Evolutionary conservation across 1,284 basidiomycete species (phyloP).

Genomic region (Xanthoconium separans): DNA sequence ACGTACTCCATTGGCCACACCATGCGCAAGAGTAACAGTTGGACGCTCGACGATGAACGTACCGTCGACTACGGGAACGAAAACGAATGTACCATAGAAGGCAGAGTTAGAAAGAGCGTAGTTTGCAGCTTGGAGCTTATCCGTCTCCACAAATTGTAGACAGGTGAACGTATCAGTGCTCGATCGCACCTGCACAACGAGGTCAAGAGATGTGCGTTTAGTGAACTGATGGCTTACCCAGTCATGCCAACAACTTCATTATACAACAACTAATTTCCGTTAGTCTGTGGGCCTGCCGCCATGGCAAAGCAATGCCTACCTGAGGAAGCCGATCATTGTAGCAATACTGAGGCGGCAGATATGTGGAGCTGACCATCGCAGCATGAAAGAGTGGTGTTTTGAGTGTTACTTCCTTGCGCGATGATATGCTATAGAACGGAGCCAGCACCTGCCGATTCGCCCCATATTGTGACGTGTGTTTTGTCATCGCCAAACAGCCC

Average conservation of each 20-base stretch:
- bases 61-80: constrained; percentile 37
- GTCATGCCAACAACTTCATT: constrained; percentile 11
- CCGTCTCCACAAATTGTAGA: constrained; percentile 22
- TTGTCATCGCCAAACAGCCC: constrained; percentile 28
- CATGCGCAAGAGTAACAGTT: constrained; percentile 23
- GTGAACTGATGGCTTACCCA: constrained; percentile 8
- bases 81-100: constrained; percentile 30
- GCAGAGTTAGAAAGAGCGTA: constrained; percentile 8
- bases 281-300: neutral
- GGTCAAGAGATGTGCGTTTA: no score
- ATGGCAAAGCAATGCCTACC: neutral
- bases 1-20: constrained; percentile 17
- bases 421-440: constrained; percentile 24
- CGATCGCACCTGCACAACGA: constrained; percentile 21
- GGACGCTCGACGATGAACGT: constrained; percentile 35
- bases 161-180: constrained; percentile 27
- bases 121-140: constrained; percentile 22
- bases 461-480: constrained; percentile 31
- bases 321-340: constrained; percentile 24
- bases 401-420: constrained; percentile 19
- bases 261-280: constrained; percentile 20
- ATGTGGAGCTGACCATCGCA: constrained; percentile 29
- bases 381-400: constrained; percentile 20
- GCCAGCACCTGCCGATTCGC: constrained; percentile 23
- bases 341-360: constrained; percentile 28